A percentile compares a stretch with the other conserved stretches of the same genome.
These are phyloP conservation scores for Stropharia rugosoannulata DNA, from an alignment of 768 basidiomycete genomes.

Conservation along the genomic window DNA sequence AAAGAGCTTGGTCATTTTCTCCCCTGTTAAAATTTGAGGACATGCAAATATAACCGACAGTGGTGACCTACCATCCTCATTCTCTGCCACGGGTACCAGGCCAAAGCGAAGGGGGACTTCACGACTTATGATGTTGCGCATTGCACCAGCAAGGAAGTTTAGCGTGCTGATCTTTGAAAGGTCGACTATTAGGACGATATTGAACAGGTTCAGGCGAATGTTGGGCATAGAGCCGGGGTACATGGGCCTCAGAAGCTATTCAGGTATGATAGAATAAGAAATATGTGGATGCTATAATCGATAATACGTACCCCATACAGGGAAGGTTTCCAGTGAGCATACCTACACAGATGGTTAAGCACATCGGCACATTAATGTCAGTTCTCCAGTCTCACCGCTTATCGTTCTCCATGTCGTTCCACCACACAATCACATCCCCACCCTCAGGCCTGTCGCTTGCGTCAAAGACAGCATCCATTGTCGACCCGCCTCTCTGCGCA, in stretches of 20 bases:
- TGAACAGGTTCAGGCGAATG: constrained; percentile 79
- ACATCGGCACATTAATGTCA: background rate
- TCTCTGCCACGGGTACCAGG: constrained; percentile 71
- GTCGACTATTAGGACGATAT: constrained; percentile 80
- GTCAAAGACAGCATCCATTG: constrained; percentile 80
- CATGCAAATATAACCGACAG: background rate
- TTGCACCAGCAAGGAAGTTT: constrained; percentile 59
- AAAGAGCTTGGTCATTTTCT: constrained; percentile 71
- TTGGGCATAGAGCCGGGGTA: constrained; percentile 79
- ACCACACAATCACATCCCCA: constrained; percentile 74
- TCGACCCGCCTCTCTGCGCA: constrained; percentile 46
- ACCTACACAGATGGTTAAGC: constrained; percentile 30
- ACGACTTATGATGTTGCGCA: constrained; percentile 71
- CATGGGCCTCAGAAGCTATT: constrained; percentile 72
- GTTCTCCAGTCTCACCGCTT: constrained; percentile 41
- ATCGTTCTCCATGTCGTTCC: constrained; percentile 92
- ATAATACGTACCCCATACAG: constrained; percentile 43
- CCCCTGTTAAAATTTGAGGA: constrained; percentile 35
- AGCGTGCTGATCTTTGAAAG: constrained; percentile 62
- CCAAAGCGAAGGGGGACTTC: constrained; percentile 83
- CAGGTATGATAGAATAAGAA: background rate
- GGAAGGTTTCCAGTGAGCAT: constrained; percentile 50
- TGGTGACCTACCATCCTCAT: constrained; percentile 35
- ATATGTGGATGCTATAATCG: background rate
- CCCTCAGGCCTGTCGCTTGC: constrained; percentile 85